Percentiles rank a stretch among this genome's conserved stretches.
phyloP scores from a whole-genome alignment of 352 stramenopile species.

The Phytophthora constricta region DNA sequence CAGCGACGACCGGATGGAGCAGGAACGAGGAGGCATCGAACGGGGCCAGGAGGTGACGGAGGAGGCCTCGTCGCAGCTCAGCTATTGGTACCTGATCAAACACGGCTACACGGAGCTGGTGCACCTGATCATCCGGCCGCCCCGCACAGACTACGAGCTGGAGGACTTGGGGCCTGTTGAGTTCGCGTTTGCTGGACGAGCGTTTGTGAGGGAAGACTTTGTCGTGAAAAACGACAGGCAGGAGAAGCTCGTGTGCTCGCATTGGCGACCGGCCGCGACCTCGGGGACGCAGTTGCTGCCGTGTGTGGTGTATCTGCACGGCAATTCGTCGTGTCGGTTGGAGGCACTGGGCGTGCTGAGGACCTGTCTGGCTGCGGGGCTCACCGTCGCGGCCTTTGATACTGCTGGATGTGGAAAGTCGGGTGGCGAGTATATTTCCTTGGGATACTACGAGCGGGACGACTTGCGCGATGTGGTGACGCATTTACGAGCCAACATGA shows the following conservation, averaged over 20 bases:
- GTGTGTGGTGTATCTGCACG: conserved; percentile 98
- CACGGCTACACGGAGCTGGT: conserved; percentile 96
- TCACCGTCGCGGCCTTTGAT: conserved; percentile 97
- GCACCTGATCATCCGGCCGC: conserved; percentile 97
- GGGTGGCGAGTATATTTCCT: conserved; percentile 97
- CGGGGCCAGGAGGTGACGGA: conserved; percentile 72
- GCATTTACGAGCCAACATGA: conserved; percentile 91
- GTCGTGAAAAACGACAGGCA: conserved; percentile 73
- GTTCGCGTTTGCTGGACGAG: conserved; percentile 90
- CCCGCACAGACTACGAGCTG: conserved; percentile 91
- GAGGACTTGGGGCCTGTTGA: conserved; percentile 90
- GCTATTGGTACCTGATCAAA: conserved; percentile 88
- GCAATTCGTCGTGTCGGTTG: conserved; percentile 96
- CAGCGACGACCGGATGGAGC: conserved; percentile 28
- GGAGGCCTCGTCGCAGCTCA: conserved; percentile 77
- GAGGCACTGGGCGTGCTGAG: conserved; percentile 93
- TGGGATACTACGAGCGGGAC: conserved; percentile 97
- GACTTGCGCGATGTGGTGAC: conserved; percentile 91
- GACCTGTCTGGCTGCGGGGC: conserved; percentile 91
- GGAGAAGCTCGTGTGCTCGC: conserved; percentile 93
- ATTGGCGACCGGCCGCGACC: conserved; percentile 88
- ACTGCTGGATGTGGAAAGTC: conserved; percentile 96
- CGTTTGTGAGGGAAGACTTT: conserved; percentile 94
- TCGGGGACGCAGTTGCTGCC: conserved; percentile 59
- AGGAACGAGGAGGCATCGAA: conserved; percentile 76